phyloP scores from a whole-genome alignment of 2,329 filamentous ascomycete genomes.

The Elsinoe fawcettii region DNA sequence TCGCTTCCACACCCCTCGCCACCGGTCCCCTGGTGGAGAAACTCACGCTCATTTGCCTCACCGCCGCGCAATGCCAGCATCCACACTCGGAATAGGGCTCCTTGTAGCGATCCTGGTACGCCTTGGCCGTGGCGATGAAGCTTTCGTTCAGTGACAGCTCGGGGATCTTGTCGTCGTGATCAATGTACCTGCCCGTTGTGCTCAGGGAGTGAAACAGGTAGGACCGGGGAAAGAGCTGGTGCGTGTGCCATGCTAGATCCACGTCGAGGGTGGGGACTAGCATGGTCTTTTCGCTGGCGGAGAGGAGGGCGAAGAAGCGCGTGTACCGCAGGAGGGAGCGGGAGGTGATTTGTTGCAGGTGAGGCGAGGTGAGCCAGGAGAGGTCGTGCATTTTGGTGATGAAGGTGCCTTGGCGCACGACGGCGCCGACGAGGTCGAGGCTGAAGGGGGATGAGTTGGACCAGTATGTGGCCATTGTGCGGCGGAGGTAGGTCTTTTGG shows the following conservation, averaged over 20 bases:
- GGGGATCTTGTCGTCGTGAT: slow-evolving; percentile 79
- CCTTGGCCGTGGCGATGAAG: slow-evolving; percentile 66
- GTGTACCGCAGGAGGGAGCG: slow-evolving; percentile 58
- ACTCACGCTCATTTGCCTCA: slow-evolving; percentile 37
- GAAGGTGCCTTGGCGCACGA: slow-evolving; percentile 59
- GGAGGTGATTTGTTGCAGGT: slow-evolving; percentile 54
- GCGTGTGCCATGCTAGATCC: slow-evolving; percentile 73
- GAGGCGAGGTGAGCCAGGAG: slow-evolving; percentile 70
- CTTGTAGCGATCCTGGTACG: slow-evolving; percentile 57
- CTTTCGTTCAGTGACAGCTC: slow-evolving; percentile 54
- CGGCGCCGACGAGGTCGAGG: slow-evolving; percentile 57
- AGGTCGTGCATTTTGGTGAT: slow-evolving; percentile 67
- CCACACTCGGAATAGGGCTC: slow-evolving; percentile 69
- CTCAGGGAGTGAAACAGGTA: slow-evolving; percentile 55
- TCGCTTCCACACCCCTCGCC: no score
- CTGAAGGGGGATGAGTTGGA: slow-evolving; percentile 58
- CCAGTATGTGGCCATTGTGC: slow-evolving; percentile 66
- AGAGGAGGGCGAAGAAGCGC: slow-evolving; percentile 57
- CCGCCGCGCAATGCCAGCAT: slow-evolving; percentile 74
- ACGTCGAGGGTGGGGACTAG: slow-evolving; percentile 67
- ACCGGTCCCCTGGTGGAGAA: slow-evolving; percentile 18
- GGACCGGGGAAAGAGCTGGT: slow-evolving; percentile 57
- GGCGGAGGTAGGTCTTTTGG: slow-evolving; percentile 38
- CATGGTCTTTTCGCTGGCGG: slow-evolving; percentile 36
- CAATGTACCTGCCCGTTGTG: slow-evolving; percentile 53